Percentiles rank a stretch among this genome's conserved stretches.
These are phyloP conservation scores for Carex scoparia DNA, from an alignment of 176 grass and related monocot genomes.

Conservation along the genomic window DNA sequence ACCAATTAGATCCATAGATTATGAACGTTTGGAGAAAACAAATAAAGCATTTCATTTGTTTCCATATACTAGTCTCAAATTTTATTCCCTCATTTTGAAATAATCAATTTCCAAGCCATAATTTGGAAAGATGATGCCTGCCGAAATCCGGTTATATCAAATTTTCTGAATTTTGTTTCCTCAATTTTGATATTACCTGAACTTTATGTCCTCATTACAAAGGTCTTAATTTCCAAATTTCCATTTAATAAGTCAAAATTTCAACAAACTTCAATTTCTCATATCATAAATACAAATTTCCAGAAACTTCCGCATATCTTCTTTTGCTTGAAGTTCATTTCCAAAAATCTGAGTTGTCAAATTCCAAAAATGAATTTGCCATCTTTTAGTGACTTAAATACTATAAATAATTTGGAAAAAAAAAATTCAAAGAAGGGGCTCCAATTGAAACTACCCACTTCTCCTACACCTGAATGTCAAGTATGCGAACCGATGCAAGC, in stretches of 20 bases:
- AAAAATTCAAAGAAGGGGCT: background rate
- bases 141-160: background rate
- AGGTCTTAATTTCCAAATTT: background rate
- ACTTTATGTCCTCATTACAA: background rate
- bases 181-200: background rate
- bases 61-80: background rate
- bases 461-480: background rate
- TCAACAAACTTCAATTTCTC: background rate
- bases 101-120: background rate
- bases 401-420: background rate
- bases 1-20: background rate
- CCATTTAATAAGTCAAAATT: background rate
- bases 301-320: background rate
- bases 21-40: background rate
- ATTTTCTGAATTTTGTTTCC: background rate
- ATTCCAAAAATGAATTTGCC: background rate
- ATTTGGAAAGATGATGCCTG: background rate
- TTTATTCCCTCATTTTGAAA: background rate
- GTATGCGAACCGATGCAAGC: background rate
- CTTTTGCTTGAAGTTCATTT: background rate
- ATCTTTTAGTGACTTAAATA: background rate
- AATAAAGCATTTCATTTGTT: background rate
- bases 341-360: too few species aligned
- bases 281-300: background rate
- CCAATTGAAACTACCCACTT: background rate